Conservation (phyloP, 2,329 filamentous ascomycete species). For the Graphilbum ipis-grandicollis region DNA sequence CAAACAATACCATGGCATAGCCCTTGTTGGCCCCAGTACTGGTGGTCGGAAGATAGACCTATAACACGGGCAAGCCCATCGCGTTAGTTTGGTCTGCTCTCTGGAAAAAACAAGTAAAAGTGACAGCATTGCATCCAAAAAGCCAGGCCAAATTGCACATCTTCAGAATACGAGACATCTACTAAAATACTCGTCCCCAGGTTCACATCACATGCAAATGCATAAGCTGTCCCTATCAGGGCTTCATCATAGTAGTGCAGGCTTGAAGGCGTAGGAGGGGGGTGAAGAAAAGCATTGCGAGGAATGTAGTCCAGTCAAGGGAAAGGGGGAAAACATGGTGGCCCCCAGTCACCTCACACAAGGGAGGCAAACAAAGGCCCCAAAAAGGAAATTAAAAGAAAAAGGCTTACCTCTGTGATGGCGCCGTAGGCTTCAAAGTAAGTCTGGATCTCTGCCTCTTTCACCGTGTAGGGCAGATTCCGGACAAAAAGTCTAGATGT, state of each 20-base stretch:
- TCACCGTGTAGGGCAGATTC: conserved; percentile 70
- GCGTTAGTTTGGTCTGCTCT: no score
- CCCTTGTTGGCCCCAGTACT: conserved; percentile 65
- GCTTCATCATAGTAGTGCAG: conserved; percentile 59
- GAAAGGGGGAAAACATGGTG: not conserved
- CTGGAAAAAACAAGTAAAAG: no score
- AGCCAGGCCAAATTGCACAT: no score
- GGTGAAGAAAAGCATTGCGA: not conserved
- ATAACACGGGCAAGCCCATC: no score
- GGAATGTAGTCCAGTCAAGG: not conserved
- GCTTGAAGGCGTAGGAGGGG: not conserved
- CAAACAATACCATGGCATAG: conserved; percentile 73
- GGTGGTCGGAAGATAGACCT: conserved; percentile 79
- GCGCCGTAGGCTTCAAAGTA: conserved; percentile 58
- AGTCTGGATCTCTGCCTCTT: conserved; percentile 57
- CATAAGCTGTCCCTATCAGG: conserved; percentile 99
- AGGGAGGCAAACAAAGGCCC: not conserved
- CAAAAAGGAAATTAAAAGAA: not conserved
- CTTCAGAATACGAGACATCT: conserved; percentile 91
- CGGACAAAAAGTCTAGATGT: conserved; percentile 74
- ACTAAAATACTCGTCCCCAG: conserved; percentile 97
- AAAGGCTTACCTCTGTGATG: conserved; percentile 66
- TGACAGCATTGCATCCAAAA: no score
- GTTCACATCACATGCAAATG: conserved; percentile 75
- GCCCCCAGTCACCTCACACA: no score